These are phyloP conservation scores for Pseudocercospora eumusae DNA, from an alignment of 2,329 filamentous ascomycete genomes.

Conservation along the genomic window DNA sequence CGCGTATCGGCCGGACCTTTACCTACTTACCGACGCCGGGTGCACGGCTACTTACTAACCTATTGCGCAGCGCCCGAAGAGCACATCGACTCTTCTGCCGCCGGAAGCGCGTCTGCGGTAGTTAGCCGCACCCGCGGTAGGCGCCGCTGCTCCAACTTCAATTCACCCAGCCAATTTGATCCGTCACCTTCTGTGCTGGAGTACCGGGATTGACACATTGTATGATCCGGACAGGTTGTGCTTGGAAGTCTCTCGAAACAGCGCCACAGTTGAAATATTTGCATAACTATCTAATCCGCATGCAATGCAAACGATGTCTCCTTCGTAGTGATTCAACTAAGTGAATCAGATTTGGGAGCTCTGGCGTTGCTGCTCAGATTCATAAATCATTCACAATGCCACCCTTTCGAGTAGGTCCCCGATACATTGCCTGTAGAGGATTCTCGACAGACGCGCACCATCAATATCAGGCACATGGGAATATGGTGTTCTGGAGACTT, in stretches of 20 bases:
- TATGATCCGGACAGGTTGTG: neutral
- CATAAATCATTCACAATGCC: no score
- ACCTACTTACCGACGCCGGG: no score
- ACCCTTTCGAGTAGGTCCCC: no score
- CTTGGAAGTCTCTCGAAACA: neutral
- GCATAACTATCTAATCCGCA: neutral
- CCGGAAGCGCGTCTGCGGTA: neutral
- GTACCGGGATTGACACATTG: neutral
- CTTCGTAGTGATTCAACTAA: neutral
- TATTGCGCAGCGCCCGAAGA: no score
- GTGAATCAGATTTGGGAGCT: neutral
- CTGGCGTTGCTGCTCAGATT: no score
- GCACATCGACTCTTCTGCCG: neutral
- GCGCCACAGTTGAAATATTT: neutral
- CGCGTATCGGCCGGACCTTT: no score
- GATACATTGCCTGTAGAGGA: no score
- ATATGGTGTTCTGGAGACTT: no score
- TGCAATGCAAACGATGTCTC: neutral
- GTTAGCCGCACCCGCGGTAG: neutral
- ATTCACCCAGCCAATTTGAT: neutral
- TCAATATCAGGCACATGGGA: no score
- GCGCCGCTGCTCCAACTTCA: neutral
- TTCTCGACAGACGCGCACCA: no score
- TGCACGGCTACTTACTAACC: no score
- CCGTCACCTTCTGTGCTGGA: neutral